Evolutionary conservation across 495 filamentous ascomycete species (phyloP), one percentile per base, ranked within the genome.

Genomic region (Penicillium diatomitis): DNA sequence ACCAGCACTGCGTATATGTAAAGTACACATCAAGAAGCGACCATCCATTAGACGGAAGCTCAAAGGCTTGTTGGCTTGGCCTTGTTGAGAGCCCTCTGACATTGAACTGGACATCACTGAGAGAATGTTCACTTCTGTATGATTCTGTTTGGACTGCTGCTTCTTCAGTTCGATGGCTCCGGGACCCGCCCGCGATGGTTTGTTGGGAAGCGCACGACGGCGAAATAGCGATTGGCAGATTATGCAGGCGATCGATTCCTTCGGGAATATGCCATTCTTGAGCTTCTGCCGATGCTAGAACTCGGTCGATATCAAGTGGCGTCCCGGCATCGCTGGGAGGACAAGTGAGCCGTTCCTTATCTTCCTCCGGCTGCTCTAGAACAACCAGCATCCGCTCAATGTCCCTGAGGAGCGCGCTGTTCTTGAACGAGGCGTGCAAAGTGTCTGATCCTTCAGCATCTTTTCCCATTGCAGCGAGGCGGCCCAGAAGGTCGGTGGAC

Each of bases 1-100:
- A 76, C 84, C 84, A 88, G 31, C 73, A 77, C 60, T 86, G 81
- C 0, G 84, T 87, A 52, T 84, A 86, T 8, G 83, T 79, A 55
- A 86, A 86, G 59, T 86, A 87, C 4, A 85, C 74, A 49, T 88
- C 82, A 31, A 88, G 67, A 5, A 88, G 69, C 63, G 83, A 41
- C 74, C 67, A 66, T 64, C 78, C 52, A 63, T 74, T 63, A 58
- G 72, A 41, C 51, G 74, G 48, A 55, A 72, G 58, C 66, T 69
- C 54, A 61, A 69, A 41, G 12, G 53, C 39, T 20, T 29, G 9
- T 35, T 35, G 46, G 33, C 34, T 52, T 10, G 58, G 52, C n/a
- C 45, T 47, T 31, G 50, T 48, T 55, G 36, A 20, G 0, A 20
- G 20, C 20, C 20, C 20, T 20, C 20, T 20, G 20, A 20, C 1